phyloP scores from a whole-genome alignment of 75 land plant species.

The Pinus albicaulis region DNA sequence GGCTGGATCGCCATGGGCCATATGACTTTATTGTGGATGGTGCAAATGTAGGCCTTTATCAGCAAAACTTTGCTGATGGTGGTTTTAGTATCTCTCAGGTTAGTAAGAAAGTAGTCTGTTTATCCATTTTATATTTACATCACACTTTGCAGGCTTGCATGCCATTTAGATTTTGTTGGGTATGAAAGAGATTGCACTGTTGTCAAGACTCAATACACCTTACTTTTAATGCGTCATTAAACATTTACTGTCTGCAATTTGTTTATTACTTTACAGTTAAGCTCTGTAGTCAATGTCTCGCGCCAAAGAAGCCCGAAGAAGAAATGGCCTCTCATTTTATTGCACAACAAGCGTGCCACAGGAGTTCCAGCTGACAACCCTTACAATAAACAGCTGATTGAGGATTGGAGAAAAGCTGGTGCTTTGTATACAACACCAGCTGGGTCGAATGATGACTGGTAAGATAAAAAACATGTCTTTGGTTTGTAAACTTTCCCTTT shows the following conservation, averaged over 20 bases:
- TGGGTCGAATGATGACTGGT: slow-evolving; percentile 99
- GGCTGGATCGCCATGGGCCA: slow-evolving; percentile 55
- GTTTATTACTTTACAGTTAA: slow-evolving; percentile 39
- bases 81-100: slow-evolving; percentile 33
- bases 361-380: slow-evolving; percentile 42
- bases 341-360: slow-evolving; percentile 65
- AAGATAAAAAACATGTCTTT: slow-evolving; percentile 1
- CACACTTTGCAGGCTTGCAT: neutral
- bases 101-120: neutral
- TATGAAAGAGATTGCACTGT: too few species aligned
- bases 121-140: slow-evolving; percentile 27
- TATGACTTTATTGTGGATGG: slow-evolving; percentile 79
- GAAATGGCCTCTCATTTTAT: slow-evolving; percentile 71
- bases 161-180: neutral
- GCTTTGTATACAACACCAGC: slow-evolving; percentile 76
- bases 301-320: slow-evolving; percentile 31
- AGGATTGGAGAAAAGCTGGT: slow-evolving; percentile 47
- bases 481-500: too few species aligned
- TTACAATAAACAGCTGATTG: slow-evolving; percentile 39
- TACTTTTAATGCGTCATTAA: neutral
- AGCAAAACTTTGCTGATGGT: slow-evolving; percentile 28
- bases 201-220: too few species aligned
- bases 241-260: neutral
- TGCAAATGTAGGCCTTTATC: slow-evolving; percentile 62
- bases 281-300: slow-evolving; percentile 46